Conservation (phyloP, 208 protist species). For the Leishmania turanica region DNA sequence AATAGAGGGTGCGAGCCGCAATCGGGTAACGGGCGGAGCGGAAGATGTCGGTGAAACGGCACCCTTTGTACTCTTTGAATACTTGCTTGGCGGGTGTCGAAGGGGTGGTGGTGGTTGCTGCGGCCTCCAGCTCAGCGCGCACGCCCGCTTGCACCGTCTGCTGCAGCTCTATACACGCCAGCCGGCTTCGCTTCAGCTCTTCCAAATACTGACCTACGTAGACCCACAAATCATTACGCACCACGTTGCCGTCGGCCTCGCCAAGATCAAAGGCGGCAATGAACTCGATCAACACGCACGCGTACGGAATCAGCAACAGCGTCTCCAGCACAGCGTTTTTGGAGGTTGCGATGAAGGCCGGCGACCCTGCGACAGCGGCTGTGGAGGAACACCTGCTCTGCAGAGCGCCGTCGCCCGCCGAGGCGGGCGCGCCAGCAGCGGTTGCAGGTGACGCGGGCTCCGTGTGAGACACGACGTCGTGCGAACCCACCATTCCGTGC, state of each 20-base stretch:
- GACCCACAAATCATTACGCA: conserved; percentile 18
- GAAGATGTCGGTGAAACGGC: conserved; percentile 39
- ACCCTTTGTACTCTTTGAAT: conserved; percentile 19
- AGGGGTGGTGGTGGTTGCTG: neutral
- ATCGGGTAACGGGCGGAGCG: conserved; percentile 28
- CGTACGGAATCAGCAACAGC: conserved; percentile 59
- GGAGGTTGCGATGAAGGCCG: conserved; percentile 6
- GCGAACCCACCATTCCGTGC: neutral
- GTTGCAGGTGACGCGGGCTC: neutral
- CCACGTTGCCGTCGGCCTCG: conserved; percentile 11
- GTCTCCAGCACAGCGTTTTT: conserved; percentile 8
- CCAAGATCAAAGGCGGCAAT: conserved; percentile 38
- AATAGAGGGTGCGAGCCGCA: conserved; percentile 17
- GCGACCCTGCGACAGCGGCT: neutral
- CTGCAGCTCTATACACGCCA: conserved; percentile 23
- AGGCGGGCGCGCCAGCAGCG: neutral
- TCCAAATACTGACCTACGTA: conserved; percentile 16
- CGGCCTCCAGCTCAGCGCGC: neutral
- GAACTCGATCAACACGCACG: conserved; percentile 67
- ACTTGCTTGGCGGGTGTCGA: neutral
- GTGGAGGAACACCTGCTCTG: too few species aligned
- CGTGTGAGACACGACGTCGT: neutral
- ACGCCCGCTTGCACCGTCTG: neutral
- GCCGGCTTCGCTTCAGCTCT: conserved; percentile 12
- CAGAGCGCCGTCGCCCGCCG: neutral